Evolutionary conservation across 208 protist species (phyloP), one percentile per base, ranked within the genome.

Genomic region (Trypanosoma melophagium): DNA sequence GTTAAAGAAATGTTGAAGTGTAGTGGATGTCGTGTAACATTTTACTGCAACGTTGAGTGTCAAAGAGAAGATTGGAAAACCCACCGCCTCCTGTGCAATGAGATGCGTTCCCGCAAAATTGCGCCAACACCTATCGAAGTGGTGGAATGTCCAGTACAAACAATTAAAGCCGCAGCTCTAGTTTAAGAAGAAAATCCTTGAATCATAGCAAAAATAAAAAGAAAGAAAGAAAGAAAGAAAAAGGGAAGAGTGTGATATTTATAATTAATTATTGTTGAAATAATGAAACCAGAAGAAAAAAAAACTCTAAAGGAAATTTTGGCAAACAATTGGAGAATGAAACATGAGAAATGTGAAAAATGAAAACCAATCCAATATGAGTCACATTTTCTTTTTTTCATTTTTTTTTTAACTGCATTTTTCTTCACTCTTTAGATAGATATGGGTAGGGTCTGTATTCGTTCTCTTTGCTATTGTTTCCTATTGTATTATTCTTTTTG

Each of bases 31-130:
- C 76, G 87, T 55, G 75, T 83, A 24, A 89, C 84, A 25, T 94
- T 84, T 73, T 94, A 94, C 71, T 94, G 87, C 76, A 86, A 72
- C 44, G 60, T 83, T 19, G 72, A 76, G 40, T 94, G 87, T 72
- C 87, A 91, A 54, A 81, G 83, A 66, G 78, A 81, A 24, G 80
- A 94, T 70, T 94, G 84, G 84, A 80, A 94, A 50, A 81, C 76
- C 49, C 87, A 93, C 67, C 85, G 85, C 41, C 74, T 69, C 41
- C 81, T 89, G 40, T 93, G 87, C 61, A 77, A 79, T 35, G 87
- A 93, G 44, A 90, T 92, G 60, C 78, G 84, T 61, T 82, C 71
- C 12, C 73, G 86, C 13, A 77, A 80, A 31, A 62, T 59, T 21
- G 67, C 77, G 54, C 76, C 81, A 16, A 60, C 53, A 21, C 45